Evolutionary conservation across 495 filamentous ascomycete species (phyloP), one percentile per base, ranked within the genome.

Genomic region (Margaritispora aquatica): DNA sequence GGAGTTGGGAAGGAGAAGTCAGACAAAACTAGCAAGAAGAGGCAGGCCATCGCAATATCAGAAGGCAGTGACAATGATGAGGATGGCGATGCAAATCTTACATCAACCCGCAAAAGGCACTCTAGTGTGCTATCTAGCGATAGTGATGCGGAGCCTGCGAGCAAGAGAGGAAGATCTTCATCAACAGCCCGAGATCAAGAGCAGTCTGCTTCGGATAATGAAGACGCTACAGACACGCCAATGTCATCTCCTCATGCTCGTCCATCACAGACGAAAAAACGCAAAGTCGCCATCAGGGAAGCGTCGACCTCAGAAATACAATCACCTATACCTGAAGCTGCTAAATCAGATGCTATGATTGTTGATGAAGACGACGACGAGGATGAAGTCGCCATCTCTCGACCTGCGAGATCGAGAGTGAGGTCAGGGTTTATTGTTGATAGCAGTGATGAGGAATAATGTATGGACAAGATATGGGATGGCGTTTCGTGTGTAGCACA

Each of bases 401-500:
- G 53, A 20, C 63, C 72, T 13, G 60, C 60, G 5, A 69, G 77
- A 63, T 68, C 69, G 50, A 75, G 71, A 51, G 71, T 71, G 1
- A 74, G 73, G 63, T 76, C 74, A 3, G 80, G 79, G 23, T 83
- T 84, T 59, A 66, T 84, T 54, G 58, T 82, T 48, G 81, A 84
- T 64, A 83, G 80, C 41, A 80, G 78, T 61, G 79, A 82, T 51
- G 79, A 82, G 51, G 77, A 75, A 64, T 71, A 62, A 64, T 52
- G 38, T 15, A 44, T n/a, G 29, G 29, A 34, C 13, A 34, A 5
- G 29, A 13, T 13, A 8, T 8, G 38, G 17, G 8, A 7, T 44
- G 38, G 38, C 38, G 38, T 44, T 44, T 8, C 10, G 38, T 8
- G 19, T 44, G 11, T 8, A 8, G 19, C 19, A 44, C 2, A 34